Conservation (phyloP, 257 asterid species). For the Handroanthus guayacan region DNA sequence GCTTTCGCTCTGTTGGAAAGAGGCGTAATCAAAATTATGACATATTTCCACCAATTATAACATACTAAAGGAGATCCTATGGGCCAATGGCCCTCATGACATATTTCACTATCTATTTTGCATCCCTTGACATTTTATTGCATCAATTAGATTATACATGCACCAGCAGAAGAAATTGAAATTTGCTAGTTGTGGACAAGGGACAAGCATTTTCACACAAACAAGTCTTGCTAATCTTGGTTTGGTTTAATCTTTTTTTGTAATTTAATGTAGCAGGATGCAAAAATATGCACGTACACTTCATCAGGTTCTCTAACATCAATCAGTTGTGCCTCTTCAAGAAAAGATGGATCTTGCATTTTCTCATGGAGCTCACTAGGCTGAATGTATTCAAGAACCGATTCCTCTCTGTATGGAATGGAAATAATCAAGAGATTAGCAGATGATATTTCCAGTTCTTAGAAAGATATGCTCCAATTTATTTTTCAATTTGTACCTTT, state of each 20-base stretch:
- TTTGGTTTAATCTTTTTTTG: constrained; percentile 7
- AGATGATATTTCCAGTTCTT: constrained; percentile 28
- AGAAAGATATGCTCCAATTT: constrained; percentile 22
- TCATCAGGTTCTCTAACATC: constrained; percentile 99
- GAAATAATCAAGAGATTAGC: constrained; percentile 35
- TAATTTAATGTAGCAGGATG: constrained; percentile 23
- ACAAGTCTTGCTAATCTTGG: background rate
- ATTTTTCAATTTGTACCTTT: constrained; percentile 60
- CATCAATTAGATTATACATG: constrained; percentile 22
- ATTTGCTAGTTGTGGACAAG: background rate
- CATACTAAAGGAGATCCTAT: background rate
- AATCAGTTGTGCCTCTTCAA: constrained; percentile 83
- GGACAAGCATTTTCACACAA: background rate
- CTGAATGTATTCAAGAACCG: constrained; percentile 72
- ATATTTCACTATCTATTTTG: too few species aligned
- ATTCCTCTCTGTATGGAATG: constrained; percentile 64
- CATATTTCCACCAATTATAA: constrained; percentile 25
- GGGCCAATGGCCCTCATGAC: too few species aligned
- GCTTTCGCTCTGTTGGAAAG: constrained; percentile 70
- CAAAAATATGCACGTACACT: constrained; percentile 68
- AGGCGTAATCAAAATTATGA: constrained; percentile 23
- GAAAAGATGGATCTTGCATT: constrained; percentile 85
- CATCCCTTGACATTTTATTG: background rate
- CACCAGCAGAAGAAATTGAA: constrained; percentile 7
- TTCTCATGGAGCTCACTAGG: constrained; percentile 78